Percentiles rank a stretch among this genome's conserved stretches.
Evolutionary conservation across 306 rosid species (phyloP).

Genomic region (Arachis hypogaea): DNA sequence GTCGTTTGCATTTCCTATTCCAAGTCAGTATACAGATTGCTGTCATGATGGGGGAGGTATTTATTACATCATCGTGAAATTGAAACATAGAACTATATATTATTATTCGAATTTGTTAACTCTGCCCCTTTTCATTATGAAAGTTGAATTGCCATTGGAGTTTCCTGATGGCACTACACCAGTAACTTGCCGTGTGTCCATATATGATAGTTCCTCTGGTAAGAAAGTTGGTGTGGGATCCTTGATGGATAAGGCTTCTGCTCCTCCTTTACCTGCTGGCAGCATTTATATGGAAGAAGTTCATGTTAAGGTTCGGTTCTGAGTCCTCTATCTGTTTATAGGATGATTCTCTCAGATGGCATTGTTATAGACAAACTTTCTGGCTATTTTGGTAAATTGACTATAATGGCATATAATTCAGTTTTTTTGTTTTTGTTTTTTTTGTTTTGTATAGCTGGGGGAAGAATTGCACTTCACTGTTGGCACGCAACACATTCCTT

Average conservation of each 20-base stretch:
- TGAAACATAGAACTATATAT: conserved; percentile 14
- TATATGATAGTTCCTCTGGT: conserved; percentile 83
- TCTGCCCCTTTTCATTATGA: conserved; percentile 33
- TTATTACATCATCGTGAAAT: conserved; percentile 28
- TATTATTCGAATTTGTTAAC: conserved; percentile 35
- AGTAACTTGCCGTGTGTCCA: conserved; percentile 91
- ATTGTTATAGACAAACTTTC: conserved; percentile 16
- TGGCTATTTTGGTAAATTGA: conserved; percentile 21
- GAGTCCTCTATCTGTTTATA: conserved; percentile 28
- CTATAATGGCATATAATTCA: conserved; percentile 35
- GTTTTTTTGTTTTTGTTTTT: conserved; percentile 23
- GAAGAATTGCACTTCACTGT: conserved; percentile 78
- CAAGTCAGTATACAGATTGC: conserved; percentile 85
- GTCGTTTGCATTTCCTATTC: conserved; percentile 97
- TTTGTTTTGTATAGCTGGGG: conserved; percentile 68
- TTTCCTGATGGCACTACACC: conserved; percentile 99
- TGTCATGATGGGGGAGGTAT: conserved; percentile 91
- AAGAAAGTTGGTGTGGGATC: conserved; percentile 96
- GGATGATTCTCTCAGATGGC: conserved; percentile 12
- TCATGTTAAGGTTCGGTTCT: conserved; percentile 79
- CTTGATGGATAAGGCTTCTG: conserved; percentile 92
- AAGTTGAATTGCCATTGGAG: conserved; percentile 94
- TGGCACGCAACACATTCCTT: conserved; percentile 89
- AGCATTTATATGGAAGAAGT: conserved; percentile 99
- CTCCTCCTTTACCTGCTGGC: conserved; percentile 78